Base-by-base conservation (phyloP, 257 asterid genomes). In the Eustoma russellianum region DNA sequence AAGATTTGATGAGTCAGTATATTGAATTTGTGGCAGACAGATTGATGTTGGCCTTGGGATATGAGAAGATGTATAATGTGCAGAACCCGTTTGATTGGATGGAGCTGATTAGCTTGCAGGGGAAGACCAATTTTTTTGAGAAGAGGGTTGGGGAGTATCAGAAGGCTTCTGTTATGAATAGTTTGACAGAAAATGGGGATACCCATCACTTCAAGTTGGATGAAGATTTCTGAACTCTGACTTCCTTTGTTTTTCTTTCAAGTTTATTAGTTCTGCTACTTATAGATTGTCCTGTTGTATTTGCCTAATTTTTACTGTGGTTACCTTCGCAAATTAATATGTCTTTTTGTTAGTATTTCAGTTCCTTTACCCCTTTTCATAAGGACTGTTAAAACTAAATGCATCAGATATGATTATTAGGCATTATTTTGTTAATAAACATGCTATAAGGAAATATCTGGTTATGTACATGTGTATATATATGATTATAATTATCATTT, bases 71-170 rank as follows among this genome's bases (percentile, higher is more conserved):
- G 67, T 90, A 82, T 60, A 59, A 74, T 51, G 94, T 57, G 16
- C 67, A 59, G 63, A 90, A 90, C 10, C 98, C 96, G 2, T 90
- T 86, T 34, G 98, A 90, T 69, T 90, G 96, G 96, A 90, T 90
- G 98, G 98, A 86, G 67, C 43, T 90, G 65, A 90, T 90, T 46
- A 90, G 98, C 44, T 55, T 90, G 70, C 96, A 86, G 74, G 98
- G 98, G 60, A 85, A 92, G 82, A 88, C 98, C 0, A 92, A 92
- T 52, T 85, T 92, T 81, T 92, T 92, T 15, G 99, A 92, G 83
- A 92, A 85, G 61, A 70, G 99, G 52, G 99, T 88, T 14, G 97
- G 99, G 9, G 99, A 92, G 11, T 92, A 92, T 63, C 97, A 88
- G 75, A 92, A 83, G 59, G 97, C 99, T 0, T 79, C 88, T 0